These are phyloP conservation scores for Naumovozyma baii DNA, from an alignment of 805 yeast species.

Conservation along the genomic window DNA sequence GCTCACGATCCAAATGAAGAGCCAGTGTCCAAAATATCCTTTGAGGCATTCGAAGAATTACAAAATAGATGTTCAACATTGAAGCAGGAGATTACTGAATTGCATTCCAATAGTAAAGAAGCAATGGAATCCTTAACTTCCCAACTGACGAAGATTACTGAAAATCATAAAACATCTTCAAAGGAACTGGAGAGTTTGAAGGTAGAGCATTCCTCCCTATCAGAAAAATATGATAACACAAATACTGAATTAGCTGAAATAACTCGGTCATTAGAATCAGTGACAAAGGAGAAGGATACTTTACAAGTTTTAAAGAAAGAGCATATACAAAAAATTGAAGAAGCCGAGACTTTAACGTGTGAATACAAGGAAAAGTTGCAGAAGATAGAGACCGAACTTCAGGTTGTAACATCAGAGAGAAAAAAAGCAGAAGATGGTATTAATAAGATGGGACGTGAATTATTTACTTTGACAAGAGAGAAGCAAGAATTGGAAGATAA, in stretches of 20 bases:
- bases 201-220: slow-evolving; percentile 5
- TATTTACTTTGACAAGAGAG: slow-evolving; percentile 53
- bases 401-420: slow-evolving; percentile 31
- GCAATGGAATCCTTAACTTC: slow-evolving; percentile 17
- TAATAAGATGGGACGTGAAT: slow-evolving; percentile 80
- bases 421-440: slow-evolving; percentile 75
- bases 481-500: slow-evolving; percentile 42
- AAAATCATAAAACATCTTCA: slow-evolving; percentile 11
- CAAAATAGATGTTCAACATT: slow-evolving; percentile 31
- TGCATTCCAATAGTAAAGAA: slow-evolving; percentile 25
- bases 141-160: slow-evolving; percentile 8
- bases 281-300: slow-evolving; percentile 16
- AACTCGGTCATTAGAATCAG: slow-evolving; percentile 9
- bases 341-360: slow-evolving; percentile 9
- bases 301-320: slow-evolving; percentile 25
- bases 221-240: slow-evolving; percentile 8
- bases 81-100: slow-evolving; percentile 21
- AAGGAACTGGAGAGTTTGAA: slow-evolving; percentile 1
- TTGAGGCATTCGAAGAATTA: slow-evolving; percentile 37
- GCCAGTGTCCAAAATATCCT: slow-evolving; percentile 58
- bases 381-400: slow-evolving; percentile 21
- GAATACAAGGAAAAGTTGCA: slow-evolving; percentile 15
- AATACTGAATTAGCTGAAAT: slow-evolving; percentile 4
- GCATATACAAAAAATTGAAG: slow-evolving; percentile 31
- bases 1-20: slow-evolving; percentile 66